phyloP scores from a whole-genome alignment of 2,329 filamentous ascomycete species.

The Colletotrichum sp. region DNA sequence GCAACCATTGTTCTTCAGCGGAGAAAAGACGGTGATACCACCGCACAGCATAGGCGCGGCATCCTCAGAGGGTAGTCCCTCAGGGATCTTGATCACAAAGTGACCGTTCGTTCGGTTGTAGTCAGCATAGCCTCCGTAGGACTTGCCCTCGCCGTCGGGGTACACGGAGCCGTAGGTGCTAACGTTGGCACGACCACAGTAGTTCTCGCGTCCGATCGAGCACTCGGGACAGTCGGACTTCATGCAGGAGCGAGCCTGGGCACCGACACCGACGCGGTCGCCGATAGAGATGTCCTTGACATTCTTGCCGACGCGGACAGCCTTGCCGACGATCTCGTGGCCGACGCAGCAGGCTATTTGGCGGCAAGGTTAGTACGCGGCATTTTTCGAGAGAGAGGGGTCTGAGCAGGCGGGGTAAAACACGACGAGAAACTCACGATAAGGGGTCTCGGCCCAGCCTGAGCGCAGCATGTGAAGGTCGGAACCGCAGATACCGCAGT shows the following conservation, averaged over 20 bases:
- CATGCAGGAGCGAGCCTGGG: constrained; percentile 62
- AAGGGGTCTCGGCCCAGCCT: constrained; percentile 51
- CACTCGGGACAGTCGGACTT: constrained; percentile 47
- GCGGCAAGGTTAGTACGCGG: neutral
- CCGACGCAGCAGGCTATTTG: constrained; percentile 57
- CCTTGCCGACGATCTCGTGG: constrained; percentile 69
- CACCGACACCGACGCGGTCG: constrained; percentile 68
- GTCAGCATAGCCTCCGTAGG: constrained; percentile 59
- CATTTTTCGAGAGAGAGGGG: neutral
- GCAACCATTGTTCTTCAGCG: constrained; percentile 64
- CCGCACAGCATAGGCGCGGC: constrained; percentile 73
- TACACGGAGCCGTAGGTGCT: constrained; percentile 60
- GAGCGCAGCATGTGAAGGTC: constrained; percentile 64
- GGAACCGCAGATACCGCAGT: constrained; percentile 70
- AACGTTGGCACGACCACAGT: constrained; percentile 43
- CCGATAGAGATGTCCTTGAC: constrained; percentile 59
- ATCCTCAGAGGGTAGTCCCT: constrained; percentile 40
- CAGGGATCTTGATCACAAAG: constrained; percentile 57
- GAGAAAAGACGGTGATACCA: constrained; percentile 71
- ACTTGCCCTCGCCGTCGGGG: constrained; percentile 56
- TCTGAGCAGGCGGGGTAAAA: neutral
- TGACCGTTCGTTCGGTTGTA: constrained; percentile 37
- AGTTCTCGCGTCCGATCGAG: constrained; percentile 42
- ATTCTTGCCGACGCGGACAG: constrained; percentile 56
- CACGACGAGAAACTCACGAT: constrained; percentile 33